Conservation (phyloP, 345 rosid species). For the Bretschneidera sinensis region DNA sequence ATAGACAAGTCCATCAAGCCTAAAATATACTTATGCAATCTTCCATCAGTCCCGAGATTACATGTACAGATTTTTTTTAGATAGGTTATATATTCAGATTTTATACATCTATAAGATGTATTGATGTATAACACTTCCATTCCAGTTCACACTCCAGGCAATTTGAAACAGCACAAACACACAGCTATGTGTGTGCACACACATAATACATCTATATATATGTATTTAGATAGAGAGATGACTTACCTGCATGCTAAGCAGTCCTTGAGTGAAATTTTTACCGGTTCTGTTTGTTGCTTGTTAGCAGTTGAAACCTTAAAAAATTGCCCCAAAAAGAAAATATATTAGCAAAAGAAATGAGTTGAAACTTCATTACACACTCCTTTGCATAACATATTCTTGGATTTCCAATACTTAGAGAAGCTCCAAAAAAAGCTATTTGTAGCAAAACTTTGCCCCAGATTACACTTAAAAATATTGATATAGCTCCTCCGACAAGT, state of each 20-base stretch:
- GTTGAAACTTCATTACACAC: too few relatives aligned
- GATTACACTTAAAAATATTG: not conserved
- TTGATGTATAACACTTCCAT: too few relatives aligned
- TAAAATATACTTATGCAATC: not conserved
- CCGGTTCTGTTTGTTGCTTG: constrained; percentile 52
- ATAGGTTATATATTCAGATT: not conserved
- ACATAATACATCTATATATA: too few relatives aligned
- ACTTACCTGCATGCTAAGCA: constrained; percentile 92
- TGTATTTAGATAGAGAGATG: not conserved
- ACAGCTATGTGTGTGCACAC: not conserved
- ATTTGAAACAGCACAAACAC: not conserved
- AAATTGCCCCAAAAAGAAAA: too few relatives aligned
- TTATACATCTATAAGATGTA: not conserved
- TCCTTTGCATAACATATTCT: too few relatives aligned
- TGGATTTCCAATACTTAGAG: too few relatives aligned
- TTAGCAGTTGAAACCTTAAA: constrained; percentile 44
- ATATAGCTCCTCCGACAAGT: not conserved
- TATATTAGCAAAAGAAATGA: too few relatives aligned
- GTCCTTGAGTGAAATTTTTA: constrained; percentile 91
- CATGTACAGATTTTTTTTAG: too few relatives aligned
- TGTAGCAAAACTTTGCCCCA: not conserved
- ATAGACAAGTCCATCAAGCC: too few relatives aligned
- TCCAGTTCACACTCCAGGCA: too few relatives aligned
- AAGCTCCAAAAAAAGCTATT: too few relatives aligned
- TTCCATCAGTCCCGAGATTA: not conserved